Conservation (phyloP, 805 yeast genomes). For the Cephaloascus fragrans region DNA sequence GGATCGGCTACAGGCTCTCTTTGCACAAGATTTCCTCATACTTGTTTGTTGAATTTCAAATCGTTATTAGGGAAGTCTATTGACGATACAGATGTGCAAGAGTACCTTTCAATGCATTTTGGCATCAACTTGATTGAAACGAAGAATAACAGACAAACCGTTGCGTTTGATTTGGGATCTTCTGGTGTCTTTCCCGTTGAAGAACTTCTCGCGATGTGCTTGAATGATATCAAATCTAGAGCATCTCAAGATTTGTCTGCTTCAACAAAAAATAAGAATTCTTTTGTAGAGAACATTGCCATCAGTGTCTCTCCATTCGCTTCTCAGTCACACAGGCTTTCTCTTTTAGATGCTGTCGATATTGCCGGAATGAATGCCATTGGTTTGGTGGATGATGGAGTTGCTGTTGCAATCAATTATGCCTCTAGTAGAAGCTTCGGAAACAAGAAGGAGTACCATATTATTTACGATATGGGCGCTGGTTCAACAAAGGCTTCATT, state of each 20-base stretch:
- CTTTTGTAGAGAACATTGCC: conserved; percentile 54
- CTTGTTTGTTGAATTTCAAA: conserved; percentile 60
- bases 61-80: conserved; percentile 55
- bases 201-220: conserved; percentile 77
- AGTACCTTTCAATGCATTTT: conserved; percentile 47
- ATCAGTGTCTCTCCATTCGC: conserved; percentile 73
- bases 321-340: conserved; percentile 52
- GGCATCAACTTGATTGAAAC: conserved; percentile 41
- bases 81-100: conserved; percentile 33
- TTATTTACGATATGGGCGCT: conserved; percentile 88
- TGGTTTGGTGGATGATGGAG: conserved; percentile 77
- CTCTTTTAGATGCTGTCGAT: conserved; percentile 62
- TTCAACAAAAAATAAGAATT: conserved; percentile 37
- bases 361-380: conserved; percentile 58
- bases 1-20: conserved; percentile 69
- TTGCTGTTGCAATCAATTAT: conserved; percentile 83
- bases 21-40: conserved; percentile 64
- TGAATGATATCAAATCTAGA: conserved; percentile 54
- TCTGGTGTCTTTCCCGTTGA: conserved; percentile 48
- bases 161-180: conserved; percentile 44
- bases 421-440: conserved; percentile 41
- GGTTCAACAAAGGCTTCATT: conserved; percentile 84
- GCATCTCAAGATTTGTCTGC: conserved; percentile 53
- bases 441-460: conserved; percentile 43
- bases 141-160: conserved; percentile 36